phyloP scores from a whole-genome alignment of 2,329 filamentous ascomycete species.

The Xylariaceae sp. region DNA sequence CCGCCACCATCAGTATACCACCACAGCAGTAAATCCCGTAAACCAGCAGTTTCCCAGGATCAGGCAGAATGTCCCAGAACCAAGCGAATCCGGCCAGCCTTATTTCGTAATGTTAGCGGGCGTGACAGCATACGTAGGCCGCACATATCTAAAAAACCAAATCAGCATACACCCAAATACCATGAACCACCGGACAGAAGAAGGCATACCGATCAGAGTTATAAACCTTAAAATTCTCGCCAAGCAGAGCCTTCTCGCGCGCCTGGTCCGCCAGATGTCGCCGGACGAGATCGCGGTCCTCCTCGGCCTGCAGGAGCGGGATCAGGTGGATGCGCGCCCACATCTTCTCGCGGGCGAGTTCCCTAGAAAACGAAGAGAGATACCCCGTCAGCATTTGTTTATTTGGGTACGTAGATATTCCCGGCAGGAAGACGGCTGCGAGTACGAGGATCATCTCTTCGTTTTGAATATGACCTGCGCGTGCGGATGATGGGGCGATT shows the following conservation, averaged over 20 bases:
- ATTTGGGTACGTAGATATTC: no score
- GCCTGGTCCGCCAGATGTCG: conserved; percentile 81
- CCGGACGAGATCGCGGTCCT: conserved; percentile 91
- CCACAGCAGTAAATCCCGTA: background rate
- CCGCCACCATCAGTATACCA: background rate
- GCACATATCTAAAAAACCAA: conserved; percentile 42
- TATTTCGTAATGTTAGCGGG: conserved; percentile 62
- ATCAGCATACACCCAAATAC: background rate
- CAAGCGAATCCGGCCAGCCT: background rate
- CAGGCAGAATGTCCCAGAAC: no score
- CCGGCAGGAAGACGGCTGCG: no score
- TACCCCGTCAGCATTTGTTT: conserved; percentile 8
- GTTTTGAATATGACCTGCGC: no score
- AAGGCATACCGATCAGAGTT: conserved; percentile 73
- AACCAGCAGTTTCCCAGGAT: no score
- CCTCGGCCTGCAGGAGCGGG: conserved; percentile 89
- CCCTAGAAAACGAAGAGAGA: conserved; percentile 55
- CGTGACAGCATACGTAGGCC: conserved; percentile 72
- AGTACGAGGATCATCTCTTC: no score
- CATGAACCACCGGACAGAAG: conserved; percentile 2
- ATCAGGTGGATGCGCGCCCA: conserved; percentile 95
- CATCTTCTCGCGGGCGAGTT: conserved; percentile 95
- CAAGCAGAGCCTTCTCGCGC: conserved; percentile 85
- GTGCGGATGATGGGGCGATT: no score
- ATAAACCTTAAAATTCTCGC: conserved; percentile 79